Conservation (phyloP, 345 rosid species). For the Gossypioides kirkii region DNA sequence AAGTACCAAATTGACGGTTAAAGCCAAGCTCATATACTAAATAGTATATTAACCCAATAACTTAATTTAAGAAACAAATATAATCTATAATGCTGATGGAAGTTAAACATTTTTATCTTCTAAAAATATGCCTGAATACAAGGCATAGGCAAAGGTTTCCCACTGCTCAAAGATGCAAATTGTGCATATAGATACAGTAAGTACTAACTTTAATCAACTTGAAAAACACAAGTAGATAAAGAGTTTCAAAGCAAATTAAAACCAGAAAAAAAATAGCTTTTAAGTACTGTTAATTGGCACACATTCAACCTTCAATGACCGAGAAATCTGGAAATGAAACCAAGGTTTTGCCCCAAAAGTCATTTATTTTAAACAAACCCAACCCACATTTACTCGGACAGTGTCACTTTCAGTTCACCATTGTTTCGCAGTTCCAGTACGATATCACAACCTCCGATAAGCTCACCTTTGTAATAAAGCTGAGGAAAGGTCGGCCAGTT, state of each 20-base stretch:
- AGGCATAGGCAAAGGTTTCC: not conserved
- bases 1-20: too few species aligned
- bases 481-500: constrained; percentile 99
- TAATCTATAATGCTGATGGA: too few species aligned
- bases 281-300: not conserved
- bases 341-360: not conserved
- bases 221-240: not conserved
- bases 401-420: constrained; percentile 75
- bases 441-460: constrained; percentile 93
- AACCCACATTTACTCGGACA: constrained; percentile 46
- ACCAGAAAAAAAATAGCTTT: not conserved
- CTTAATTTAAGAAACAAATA: too few species aligned
- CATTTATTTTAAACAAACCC: not conserved
- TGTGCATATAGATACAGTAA: not conserved
- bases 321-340: constrained; percentile 1
- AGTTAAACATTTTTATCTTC: too few species aligned
- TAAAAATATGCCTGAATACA: not conserved
- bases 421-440: constrained; percentile 61
- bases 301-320: constrained; percentile 11
- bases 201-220: not conserved
- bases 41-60: too few species aligned
- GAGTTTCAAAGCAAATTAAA: not conserved
- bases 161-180: not conserved
- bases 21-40: too few species aligned
- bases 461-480: constrained; percentile 90